These are phyloP conservation scores for Cryptococcus maquisensis DNA, from an alignment of 1,284 basidiomycete genomes.

Conservation along the genomic window DNA sequence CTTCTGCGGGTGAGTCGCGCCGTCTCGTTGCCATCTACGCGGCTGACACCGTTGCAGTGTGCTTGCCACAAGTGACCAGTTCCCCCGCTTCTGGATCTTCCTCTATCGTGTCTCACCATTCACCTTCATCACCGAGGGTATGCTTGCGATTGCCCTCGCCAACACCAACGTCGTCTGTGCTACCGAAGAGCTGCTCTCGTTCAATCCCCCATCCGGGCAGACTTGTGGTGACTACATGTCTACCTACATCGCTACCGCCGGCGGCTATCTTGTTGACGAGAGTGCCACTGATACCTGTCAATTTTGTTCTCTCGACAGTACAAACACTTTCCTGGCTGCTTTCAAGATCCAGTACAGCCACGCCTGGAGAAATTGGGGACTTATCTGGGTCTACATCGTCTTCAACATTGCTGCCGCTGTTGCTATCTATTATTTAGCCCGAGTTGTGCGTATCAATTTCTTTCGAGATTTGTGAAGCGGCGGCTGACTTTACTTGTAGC, in stretches of 20 bases:
- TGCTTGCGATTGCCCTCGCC: constrained; percentile 44
- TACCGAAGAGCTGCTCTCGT: constrained; percentile 42
- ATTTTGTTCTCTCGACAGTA: constrained; percentile 51
- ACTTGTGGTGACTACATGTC: constrained; percentile 49
- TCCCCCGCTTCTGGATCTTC: constrained; percentile 74
- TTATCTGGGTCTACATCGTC: constrained; percentile 61
- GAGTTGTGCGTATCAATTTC: constrained; percentile 32
- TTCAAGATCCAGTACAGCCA: constrained; percentile 59
- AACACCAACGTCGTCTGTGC: constrained; percentile 48
- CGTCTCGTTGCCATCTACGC: not conserved
- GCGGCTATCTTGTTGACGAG: constrained; percentile 44
- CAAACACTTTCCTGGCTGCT: constrained; percentile 57
- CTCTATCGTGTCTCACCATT: constrained; percentile 75
- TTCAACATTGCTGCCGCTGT: constrained; percentile 55
- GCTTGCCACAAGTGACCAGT: constrained; percentile 39
- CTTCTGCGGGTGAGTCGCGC: constrained; percentile 44
- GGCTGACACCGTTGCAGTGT: constrained; percentile 47
- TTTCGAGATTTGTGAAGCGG: too few relatives aligned
- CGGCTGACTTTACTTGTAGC: constrained; percentile 1
- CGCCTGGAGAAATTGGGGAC: constrained; percentile 61
- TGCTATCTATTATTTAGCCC: constrained; percentile 41
- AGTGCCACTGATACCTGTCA: constrained; percentile 39
- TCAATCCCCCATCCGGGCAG: constrained; percentile 46
- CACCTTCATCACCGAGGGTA: constrained; percentile 53
- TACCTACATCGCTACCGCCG: constrained; percentile 36